Percentiles rank a stretch among this genome's conserved stretches.
phyloP scores from a whole-genome alignment of 768 basidiomycete genomes.

The Boletus reticuloceps region DNA sequence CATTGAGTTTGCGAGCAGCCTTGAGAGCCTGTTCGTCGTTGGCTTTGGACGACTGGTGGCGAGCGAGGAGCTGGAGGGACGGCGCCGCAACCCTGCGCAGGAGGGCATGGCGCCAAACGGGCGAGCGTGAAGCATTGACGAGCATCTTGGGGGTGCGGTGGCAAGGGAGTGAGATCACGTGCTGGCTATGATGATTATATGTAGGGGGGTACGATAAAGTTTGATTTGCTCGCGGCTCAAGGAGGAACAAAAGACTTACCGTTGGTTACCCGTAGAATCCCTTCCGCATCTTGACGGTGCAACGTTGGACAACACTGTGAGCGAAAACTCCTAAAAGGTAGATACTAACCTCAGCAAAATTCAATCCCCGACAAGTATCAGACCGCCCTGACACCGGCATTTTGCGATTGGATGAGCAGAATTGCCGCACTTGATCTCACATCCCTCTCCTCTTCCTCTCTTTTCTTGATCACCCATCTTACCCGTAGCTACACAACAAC shows the following conservation, averaged over 20 bases:
- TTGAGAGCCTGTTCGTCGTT: slow-evolving; percentile 22
- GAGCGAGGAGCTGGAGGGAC: slow-evolving; percentile 18
- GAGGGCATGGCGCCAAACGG: slow-evolving; percentile 4
- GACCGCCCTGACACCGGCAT: slow-evolving; percentile 2
- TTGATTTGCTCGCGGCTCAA: not conserved
- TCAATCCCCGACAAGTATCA: not conserved
- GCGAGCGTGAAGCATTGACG: slow-evolving; percentile 11
- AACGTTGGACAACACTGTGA: too few species aligned
- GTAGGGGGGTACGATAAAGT: too few species aligned
- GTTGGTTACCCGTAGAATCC: too few species aligned
- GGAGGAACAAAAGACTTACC: too few species aligned
- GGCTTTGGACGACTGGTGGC: slow-evolving; percentile 36
- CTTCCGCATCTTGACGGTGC: too few species aligned
- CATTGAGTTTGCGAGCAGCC: slow-evolving; percentile 32
- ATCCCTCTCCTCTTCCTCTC: not conserved
- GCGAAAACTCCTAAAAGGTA: too few species aligned
- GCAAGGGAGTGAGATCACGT: slow-evolving; percentile 10
- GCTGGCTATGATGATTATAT: not conserved
- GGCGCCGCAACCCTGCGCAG: slow-evolving; percentile 7
- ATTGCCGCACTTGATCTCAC: slow-evolving; percentile 36
- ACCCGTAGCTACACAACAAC: not conserved
- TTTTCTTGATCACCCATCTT: not conserved
- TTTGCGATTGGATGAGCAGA: slow-evolving; percentile 38
- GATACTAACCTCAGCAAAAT: too few species aligned
- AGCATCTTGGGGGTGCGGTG: slow-evolving; percentile 17